Conservation (phyloP, 306 rosid genomes). For the Sechiopsis laciniata region DNA sequence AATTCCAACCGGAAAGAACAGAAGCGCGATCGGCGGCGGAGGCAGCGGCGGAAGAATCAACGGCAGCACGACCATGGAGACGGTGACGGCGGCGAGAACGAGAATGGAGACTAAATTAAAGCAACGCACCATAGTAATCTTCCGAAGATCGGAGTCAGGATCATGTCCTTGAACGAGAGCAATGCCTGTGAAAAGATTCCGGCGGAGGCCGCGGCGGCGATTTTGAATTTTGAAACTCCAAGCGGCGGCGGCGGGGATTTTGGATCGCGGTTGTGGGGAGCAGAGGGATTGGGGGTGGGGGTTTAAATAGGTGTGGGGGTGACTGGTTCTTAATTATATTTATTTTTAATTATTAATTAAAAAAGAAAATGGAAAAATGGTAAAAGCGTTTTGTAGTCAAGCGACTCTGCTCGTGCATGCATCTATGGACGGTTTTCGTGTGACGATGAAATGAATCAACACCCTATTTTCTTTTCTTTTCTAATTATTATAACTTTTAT, state of each 20-base stretch:
- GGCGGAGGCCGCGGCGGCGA: not conserved
- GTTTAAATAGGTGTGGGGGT: not conserved
- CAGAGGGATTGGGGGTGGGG: not conserved
- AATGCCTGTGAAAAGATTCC: not conserved
- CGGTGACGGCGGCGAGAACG: conserved; percentile 40
- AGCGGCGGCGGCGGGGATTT: not conserved
- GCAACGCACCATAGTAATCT: conserved; percentile 36
- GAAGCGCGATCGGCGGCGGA: conserved; percentile 53
- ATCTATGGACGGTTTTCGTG: not conserved
- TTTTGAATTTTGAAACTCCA: not conserved
- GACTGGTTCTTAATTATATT: not conserved
- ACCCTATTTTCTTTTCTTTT: not conserved
- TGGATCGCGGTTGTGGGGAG: not conserved
- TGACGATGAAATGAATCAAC: not conserved
- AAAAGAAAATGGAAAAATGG: not conserved
- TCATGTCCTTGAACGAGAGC: conserved; percentile 29
- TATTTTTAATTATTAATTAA: too few relatives aligned
- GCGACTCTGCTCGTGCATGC: not conserved
- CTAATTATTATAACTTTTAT: too few relatives aligned
- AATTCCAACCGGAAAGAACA: conserved; percentile 61
- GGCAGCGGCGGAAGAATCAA: conserved; percentile 59
- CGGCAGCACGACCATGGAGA: conserved; percentile 52
- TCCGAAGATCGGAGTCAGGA: conserved; percentile 8
- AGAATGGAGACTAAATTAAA: conserved; percentile 42
- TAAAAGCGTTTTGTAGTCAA: not conserved